These are phyloP conservation scores for Circinella minor DNA, from an alignment of 371 early-diverging fungal species.

Conservation along the genomic window DNA sequence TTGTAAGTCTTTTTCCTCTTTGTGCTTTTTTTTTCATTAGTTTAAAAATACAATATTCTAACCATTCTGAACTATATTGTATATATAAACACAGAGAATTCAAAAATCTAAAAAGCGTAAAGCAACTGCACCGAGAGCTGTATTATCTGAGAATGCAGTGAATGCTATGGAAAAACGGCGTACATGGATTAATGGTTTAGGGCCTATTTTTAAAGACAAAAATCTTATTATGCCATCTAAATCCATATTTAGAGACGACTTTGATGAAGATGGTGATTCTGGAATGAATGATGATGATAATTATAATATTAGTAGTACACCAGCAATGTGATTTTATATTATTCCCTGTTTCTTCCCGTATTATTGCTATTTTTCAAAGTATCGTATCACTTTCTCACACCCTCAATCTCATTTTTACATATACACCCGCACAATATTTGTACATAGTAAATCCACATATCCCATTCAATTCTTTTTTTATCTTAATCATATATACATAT, in stretches of 20 bases:
- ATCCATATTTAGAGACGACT: constrained; percentile 36
- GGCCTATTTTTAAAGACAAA: constrained; percentile 45
- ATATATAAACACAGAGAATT: constrained; percentile 44
- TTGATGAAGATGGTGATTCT: constrained; percentile 10
- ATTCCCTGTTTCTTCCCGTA: too few relatives aligned
- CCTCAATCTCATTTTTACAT: not conserved
- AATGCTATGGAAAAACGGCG: constrained; percentile 61
- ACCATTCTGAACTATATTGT: too few relatives aligned
- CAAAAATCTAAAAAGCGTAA: constrained; percentile 80
- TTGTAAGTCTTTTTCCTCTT: constrained; percentile 63
- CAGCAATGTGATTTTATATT: not conserved
- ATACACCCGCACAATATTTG: not conserved
- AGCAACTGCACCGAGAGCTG: constrained; percentile 55
- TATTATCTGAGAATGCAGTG: constrained; percentile 57
- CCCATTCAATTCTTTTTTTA: not conserved
- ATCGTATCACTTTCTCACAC: not conserved
- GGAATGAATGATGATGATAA: not conserved
- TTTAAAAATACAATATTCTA: not conserved
- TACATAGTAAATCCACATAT: not conserved
- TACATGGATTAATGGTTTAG: constrained; percentile 48
- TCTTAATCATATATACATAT: not conserved
- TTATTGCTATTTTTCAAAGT: not conserved
- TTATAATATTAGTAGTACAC: not conserved
- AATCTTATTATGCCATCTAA: constrained; percentile 40
- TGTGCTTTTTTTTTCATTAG: not conserved